Base-by-base conservation (phyloP, 371 early-diverging fungal genomes). In the Blastocladiella emersonii region DNA sequence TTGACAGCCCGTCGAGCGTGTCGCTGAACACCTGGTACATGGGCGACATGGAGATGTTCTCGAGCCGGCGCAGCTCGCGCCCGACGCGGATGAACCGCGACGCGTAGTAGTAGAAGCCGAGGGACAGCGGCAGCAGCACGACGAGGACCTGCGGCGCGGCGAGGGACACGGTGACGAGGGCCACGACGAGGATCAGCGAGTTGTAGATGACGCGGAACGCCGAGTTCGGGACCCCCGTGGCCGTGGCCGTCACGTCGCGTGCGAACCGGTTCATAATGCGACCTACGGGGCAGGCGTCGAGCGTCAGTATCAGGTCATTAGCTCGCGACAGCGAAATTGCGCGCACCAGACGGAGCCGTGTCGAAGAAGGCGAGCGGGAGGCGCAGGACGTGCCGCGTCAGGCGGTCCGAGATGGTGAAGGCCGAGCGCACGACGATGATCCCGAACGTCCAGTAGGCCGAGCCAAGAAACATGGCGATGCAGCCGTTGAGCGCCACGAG, bases 241-340 rank as follows among this genome's bases (percentile, higher is more conserved):
- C 82, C 25, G 78, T 64, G 34, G 75, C 68, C 63, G 86, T 86
- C 64, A 90, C 85, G 68, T 95, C 95, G 67, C 87, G 85, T 62
- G 83, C 80, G 68, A 95, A 95, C 7, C 95, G 77, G 70, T 88
- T 91, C 74, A 94, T 75, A 62, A 96, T 89, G 32, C 92, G 84
- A 35, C 90, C 92, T 57, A 45, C n/a, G n/a, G n/a, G n/a, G n/a
- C n/a, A n/a, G n/a, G n/a, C n/a, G n/a, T n/a, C n/a, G n/a, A n/a
- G n/a, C n/a, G n/a, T n/a, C n/a, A n/a, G n/a, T n/a, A n/a, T n/a
- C n/a, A n/a, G n/a, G n/a, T n/a, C n/a, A n/a, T n/a, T n/a, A n/a
- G n/a, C n/a, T n/a, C n/a, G n/a, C n/a, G n/a, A n/a, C n/a, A n/a
- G n/a, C 5, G 13, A 13, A 39, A 39, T 13, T 8, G 39, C 13